phyloP scores from a whole-genome alignment of 345 rosid genomes.

The Leavenworthia alabamica region DNA sequence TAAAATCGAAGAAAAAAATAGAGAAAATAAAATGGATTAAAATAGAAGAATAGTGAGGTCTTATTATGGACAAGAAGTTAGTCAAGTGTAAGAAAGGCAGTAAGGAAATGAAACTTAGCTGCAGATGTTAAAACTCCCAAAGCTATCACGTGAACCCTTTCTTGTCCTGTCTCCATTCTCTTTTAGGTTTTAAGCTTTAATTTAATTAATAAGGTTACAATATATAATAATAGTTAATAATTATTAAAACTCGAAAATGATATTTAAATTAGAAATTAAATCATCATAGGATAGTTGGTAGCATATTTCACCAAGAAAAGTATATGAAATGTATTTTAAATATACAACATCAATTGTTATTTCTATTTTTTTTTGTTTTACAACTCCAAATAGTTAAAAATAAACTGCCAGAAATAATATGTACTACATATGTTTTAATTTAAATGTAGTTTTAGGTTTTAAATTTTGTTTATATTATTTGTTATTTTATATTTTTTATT shows the following conservation, averaged over 20 bases:
- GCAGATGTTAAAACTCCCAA: constrained; percentile 15
- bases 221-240: neutral
- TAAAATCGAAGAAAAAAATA: neutral
- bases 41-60: neutral
- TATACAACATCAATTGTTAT: neutral
- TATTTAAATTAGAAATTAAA: neutral
- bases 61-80: constrained; percentile 24
- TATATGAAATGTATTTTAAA: too few species aligned
- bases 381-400: neutral
- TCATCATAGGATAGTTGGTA: neutral
- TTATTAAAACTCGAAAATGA: neutral
- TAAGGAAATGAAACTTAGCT: constrained; percentile 12
- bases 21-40: neutral
- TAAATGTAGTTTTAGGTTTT: too few species aligned
- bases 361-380: neutral
- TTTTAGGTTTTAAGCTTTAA: constrained; percentile 2
- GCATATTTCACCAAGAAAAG: neutral
- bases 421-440: too few species aligned
- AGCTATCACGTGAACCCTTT: constrained; percentile 26
- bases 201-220: neutral
- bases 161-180: constrained; percentile 20
- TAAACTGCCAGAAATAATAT: too few species aligned
- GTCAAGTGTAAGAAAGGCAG: constrained; percentile 32
- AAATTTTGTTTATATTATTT: too few species aligned
- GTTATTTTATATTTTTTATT: too few species aligned